These are phyloP conservation scores for Leptographium galeiforme DNA, from an alignment of 2,329 filamentous ascomycete species.

Conservation along the genomic window DNA sequence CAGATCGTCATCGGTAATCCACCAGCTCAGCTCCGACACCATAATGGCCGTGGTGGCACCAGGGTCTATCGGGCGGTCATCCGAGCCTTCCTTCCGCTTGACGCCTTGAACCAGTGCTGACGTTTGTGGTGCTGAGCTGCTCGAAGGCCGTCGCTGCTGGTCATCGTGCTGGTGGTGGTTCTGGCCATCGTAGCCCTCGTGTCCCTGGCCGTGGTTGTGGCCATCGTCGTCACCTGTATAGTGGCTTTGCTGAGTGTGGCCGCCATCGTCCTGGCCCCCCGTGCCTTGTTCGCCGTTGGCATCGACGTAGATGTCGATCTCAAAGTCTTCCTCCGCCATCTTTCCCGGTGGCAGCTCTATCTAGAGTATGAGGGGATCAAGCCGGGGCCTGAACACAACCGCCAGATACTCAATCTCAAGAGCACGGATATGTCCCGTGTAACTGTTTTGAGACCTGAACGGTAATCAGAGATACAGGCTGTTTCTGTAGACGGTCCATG, in stretches of 20 bases:
- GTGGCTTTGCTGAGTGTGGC: slow-evolving; percentile 4
- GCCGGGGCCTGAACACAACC: background rate
- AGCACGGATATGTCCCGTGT: background rate
- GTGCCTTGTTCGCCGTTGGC: slow-evolving; percentile 31
- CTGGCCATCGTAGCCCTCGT: slow-evolving; percentile 13
- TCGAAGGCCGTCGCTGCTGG: slow-evolving; percentile 7
- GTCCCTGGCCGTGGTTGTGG: slow-evolving; percentile 22
- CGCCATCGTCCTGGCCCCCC: slow-evolving; percentile 15
- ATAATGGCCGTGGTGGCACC: slow-evolving; percentile 59
- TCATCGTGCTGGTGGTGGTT: slow-evolving; percentile 11
- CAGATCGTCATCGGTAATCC: slow-evolving; percentile 91
- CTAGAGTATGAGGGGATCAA: background rate
- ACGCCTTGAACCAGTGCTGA: slow-evolving; percentile 36
- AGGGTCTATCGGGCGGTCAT: slow-evolving; percentile 44
- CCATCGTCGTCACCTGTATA: slow-evolving; percentile 22
- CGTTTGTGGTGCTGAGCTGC: slow-evolving; percentile 13
- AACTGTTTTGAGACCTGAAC: slow-evolving; percentile 9
- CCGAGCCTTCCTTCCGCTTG: slow-evolving; percentile 47
- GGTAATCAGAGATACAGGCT: slow-evolving; percentile 10
- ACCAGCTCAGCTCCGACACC: slow-evolving; percentile 88
- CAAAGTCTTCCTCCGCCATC: slow-evolving; percentile 60
- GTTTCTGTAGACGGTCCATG: slow-evolving; percentile 10
- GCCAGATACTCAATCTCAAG: background rate
- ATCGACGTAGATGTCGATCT: slow-evolving; percentile 61
- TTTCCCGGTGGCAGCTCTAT: slow-evolving; percentile 10